Base-by-base conservation (phyloP, 2,329 filamentous ascomycete genomes). In the Cladophialophora psammophila region DNA sequence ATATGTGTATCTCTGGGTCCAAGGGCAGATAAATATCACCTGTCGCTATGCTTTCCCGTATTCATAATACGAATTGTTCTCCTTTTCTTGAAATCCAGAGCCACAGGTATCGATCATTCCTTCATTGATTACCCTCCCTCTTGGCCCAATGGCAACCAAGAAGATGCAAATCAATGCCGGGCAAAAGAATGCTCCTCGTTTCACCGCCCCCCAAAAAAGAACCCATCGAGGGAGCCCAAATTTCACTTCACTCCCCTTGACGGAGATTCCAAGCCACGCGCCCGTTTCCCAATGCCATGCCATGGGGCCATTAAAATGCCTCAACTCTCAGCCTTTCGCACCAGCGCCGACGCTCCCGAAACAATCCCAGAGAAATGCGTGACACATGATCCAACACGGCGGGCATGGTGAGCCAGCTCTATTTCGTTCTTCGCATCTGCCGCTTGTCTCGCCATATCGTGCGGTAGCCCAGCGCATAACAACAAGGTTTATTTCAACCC, bases 401-500 rank as follows among this genome's bases (percentile, higher is more conserved):
- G 45, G 13, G 18, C 45, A 12, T 50, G 9, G 18, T 13, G 45
- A 26, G 18, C 18, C 20, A 26, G 18, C 18, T 10, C 45, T 31
- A 31, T 26, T 31, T 50, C 45, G 45, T 50, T 8, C 42, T 13
- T 26, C 3, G 45, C 45, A 50, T 31, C 45, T 31, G 45, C 42
- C 42, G 9, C 42, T 50, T 50, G 45, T 12, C 45, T 50, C 18
- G 45, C 3, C 20, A 50, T 26, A 50, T 50, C 45, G 45, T 50
- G 45, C 20, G 26, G 10, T 10, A 50, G 45, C 45, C 45, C 45
- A 50, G 45, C 20, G 20, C 45, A 50, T 50, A 31, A 26, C 45
- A 18, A 50, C 18, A 31, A 13, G 45, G 13, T 31, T 83, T 76
- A 94, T 77, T 94, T 95, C 77, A 97, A 83, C 36, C 93, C 93